Base-by-base conservation (phyloP, 129 eudicot genomes). In the Escallonia rubra region DNA sequence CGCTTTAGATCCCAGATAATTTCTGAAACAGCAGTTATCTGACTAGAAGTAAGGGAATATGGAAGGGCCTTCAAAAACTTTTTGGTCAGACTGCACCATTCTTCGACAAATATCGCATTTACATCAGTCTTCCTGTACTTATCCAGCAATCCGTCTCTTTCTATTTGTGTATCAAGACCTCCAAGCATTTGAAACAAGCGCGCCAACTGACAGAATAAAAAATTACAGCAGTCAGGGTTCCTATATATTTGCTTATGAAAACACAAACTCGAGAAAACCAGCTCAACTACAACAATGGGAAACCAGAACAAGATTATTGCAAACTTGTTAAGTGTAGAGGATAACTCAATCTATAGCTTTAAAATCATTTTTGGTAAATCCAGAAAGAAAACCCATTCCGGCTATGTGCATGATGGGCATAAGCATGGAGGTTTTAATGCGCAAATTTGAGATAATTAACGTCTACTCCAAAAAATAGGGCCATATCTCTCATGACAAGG, bases 1-100 rank as follows among this genome's bases (percentile, higher is more conserved):
- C 88, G 89, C 77, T 86, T 89, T 53, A 93, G 75, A 78, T 93
- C 98, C 98, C 95, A 93, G 55, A 93, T 89, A 79, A 93, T 89
- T 73, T 93, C 98, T 51, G 96, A 89, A 66, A 75, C 83, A 16
- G 98, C 95, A 70, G 68, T 76, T 43, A 86, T 80, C 78, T 93
- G 98, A 82, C 98, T 89, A 65, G 85, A 67, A 11, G 98, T 93
- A 70, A 89, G 85, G 10, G 90, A 69, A 83, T 84, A 93, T 14
- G 98, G 96, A 76, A 93, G 86, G 62, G 78, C 78, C 68, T 89
- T 76, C 72, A 93, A 49, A 71, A 89, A 79, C 53, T 70, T 72
- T 76, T 75, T 78, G 38, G 98, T 82, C 58, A 93, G 75, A 73
- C 51, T 56, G 74, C 92, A 89, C 98, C 98, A 93, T 61, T 89